phyloP scores from a whole-genome alignment of 495 filamentous ascomycete species.

The Penicillium soppii region DNA sequence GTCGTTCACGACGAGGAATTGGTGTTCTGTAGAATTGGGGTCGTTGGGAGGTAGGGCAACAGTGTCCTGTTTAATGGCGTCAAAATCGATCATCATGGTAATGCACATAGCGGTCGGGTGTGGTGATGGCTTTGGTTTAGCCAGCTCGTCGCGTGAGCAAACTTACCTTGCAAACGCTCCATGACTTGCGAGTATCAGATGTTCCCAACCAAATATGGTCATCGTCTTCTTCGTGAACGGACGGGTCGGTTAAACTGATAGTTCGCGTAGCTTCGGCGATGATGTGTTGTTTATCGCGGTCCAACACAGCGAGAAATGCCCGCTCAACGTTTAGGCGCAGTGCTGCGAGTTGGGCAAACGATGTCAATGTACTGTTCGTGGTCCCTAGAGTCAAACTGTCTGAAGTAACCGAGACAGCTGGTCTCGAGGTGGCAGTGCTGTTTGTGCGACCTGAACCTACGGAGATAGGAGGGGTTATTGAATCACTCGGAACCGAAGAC shows the following conservation, averaged over 20 bases:
- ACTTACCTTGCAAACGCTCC: slow-evolving; percentile 47
- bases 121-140: not conserved
- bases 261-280: slow-evolving; percentile 53
- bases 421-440: slow-evolving; percentile 11
- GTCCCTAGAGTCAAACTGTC: slow-evolving; percentile 22
- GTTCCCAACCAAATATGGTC: slow-evolving; percentile 25
- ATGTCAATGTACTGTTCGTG: slow-evolving; percentile 54
- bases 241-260: slow-evolving; percentile 34
- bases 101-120: not conserved
- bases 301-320: slow-evolving; percentile 49
- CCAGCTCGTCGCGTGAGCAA: slow-evolving; percentile 3
- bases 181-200: slow-evolving; percentile 37
- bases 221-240: slow-evolving; percentile 31
- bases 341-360: slow-evolving; percentile 46
- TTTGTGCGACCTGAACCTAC: slow-evolving; percentile 11
- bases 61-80: slow-evolving; percentile 19
- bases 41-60: slow-evolving; percentile 38
- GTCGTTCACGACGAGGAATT: slow-evolving; percentile 41
- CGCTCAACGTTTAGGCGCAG: slow-evolving; percentile 42
- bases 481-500: slow-evolving; percentile 2
- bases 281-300: slow-evolving; percentile 50
- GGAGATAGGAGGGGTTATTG: slow-evolving; percentile 4
- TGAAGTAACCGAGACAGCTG: slow-evolving; percentile 16
- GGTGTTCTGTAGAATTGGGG: slow-evolving; percentile 21
- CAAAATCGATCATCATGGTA: not conserved